Evolutionary conservation across 768 basidiomycete genomes (phyloP), one percentile per base, ranked within the genome.

Genomic region (Suillus discolor): DNA sequence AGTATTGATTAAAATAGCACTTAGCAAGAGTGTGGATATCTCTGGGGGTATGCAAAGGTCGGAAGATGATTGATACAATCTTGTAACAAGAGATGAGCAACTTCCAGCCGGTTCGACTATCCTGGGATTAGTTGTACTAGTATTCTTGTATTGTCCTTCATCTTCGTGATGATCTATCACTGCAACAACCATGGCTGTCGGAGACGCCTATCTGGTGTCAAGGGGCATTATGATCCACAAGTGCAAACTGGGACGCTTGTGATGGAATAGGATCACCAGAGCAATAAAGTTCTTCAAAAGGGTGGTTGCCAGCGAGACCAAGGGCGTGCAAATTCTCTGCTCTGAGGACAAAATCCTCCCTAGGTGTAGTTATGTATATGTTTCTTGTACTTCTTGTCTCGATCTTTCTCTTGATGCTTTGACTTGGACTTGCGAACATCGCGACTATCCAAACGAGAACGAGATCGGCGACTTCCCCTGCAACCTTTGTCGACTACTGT

Each of bases 161-260:
- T 99, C 96, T 18, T 83, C 88, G 72, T 99, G 96, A 73, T 99
- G 96, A 75, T 99, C 97, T 34, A 99, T 79, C 62, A 99, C 81
- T 3, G 91, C 89, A 0, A 85, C 81, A 12, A 99, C 93, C 23
- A 78, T 76, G 0, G 81, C 78, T 42, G 75, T 72, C 0, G 81
- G 76, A 4, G 66, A 44, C 2, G 77, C 68, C 70, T 1, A 79
- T 70, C 34, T 75, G 78, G n/a, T n/a, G n/a, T n/a, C n/a, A n/a
- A 25, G 97, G 83, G 7, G 81, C 81, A 73, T 99, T 99, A 77
- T 98, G 96, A 76, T 99, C 97, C 53, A 98, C 94, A 20, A 99
- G 83, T 0, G 88, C 92, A 71, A 93, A 93, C 7, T 78, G 81
- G 18, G 82, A 81, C 6, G 85, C 86, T 6, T 54, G 31, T n/a